Evolutionary conservation across 345 rosid species (phyloP), one percentile per base, ranked within the genome.

Genomic region (Triadica sebifera): DNA sequence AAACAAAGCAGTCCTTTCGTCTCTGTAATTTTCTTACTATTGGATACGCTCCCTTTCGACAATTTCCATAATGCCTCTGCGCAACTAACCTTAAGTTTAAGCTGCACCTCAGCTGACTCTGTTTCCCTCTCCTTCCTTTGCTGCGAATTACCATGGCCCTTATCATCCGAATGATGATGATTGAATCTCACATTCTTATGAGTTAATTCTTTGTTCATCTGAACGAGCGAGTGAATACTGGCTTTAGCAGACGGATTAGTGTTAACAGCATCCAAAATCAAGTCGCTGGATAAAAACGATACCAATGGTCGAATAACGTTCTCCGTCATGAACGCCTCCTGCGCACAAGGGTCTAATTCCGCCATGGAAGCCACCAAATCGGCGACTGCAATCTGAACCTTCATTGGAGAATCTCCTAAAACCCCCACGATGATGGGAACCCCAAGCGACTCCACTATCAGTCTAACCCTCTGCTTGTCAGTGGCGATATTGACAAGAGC

Each of bases 1-100:
- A 89, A 72, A 80, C 93, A 86, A 72, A 83, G 80, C 75, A 89
- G 41, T 46, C 89, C 89, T 79, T 81, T 89, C 0, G 87, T 85
- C 71, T 89, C 93, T 0, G 87, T 83, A 63, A 89, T 86, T 75
- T 82, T 87, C 78, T 80, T 81, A 59, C 91, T 69, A 46, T 73
- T 80, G 0, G 58, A 52, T 43, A 83, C 62, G 72, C 83, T 83
- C 58, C 77, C 84, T 76, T 67, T 81, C 12, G 84, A 84, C 74
- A 89, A 62, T 64, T 75, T 84, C 86, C 86, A 81, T 70, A 87
- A 65, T 34, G 93, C 90, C 68, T 62, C 75, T 11, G 89, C 89
- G 76, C 87, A 87, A 71, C 81, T 81, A 51, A 84, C 77, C 74
- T 79, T 86, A 58, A 86, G 80, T 75, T 70, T 72, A 50, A 74